Percentiles rank a stretch among this genome's conserved stretches.
Conservation (phyloP, 345 rosid genomes). For the Raphanus raphanistrum region DNA sequence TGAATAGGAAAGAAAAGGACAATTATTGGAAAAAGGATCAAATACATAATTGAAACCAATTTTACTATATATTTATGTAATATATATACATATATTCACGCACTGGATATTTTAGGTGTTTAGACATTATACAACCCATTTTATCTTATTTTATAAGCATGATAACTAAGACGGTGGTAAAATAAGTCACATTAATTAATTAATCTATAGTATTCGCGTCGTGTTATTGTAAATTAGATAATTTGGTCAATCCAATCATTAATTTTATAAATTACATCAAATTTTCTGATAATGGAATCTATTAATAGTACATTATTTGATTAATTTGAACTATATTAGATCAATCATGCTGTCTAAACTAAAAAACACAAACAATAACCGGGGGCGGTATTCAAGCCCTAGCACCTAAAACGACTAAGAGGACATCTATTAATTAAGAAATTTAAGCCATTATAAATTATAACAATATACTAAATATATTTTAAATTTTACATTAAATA, state of each 20-base stretch:
- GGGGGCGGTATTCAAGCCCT: no score
- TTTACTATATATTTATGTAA: background rate
- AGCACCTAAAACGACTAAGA: no score
- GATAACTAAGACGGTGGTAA: no score
- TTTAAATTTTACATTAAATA: no score
- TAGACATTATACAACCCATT: background rate
- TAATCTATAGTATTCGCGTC: background rate
- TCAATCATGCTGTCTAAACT: background rate
- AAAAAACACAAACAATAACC: no score
- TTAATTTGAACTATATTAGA: background rate
- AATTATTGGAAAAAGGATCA: conserved; percentile 11
- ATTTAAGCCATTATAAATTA: no score
- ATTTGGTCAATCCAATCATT: background rate
- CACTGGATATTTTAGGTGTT: background rate
- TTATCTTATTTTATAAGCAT: no score
- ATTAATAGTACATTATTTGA: background rate
- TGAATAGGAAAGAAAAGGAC: conserved; percentile 2
- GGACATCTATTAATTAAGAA: no score
- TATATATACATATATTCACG: background rate
- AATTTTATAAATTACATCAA: background rate
- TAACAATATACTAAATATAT: no score
- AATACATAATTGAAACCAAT: background rate
- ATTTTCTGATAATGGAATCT: background rate
- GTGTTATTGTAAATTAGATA: background rate
- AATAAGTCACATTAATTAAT: background rate